Evolutionary conservation across 495 filamentous ascomycete species (phyloP).

Genomic region (Penicillium longicatenatum): DNA sequence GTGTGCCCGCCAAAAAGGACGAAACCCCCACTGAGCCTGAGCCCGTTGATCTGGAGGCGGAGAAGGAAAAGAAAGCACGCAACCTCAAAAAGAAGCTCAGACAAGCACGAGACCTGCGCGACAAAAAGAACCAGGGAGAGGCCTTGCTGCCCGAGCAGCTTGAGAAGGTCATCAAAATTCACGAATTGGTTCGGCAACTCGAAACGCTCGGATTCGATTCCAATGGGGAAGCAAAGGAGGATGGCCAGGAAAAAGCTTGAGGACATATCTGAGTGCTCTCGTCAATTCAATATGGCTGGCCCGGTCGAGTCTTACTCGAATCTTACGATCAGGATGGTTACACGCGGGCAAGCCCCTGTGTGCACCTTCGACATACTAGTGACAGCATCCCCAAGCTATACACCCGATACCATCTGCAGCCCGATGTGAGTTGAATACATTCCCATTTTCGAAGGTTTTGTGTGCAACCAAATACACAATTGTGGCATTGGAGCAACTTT

Average conservation of each 20-base stretch:
- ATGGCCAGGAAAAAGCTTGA: conserved; percentile 18
- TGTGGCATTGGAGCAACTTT: neutral
- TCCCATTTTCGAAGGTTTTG: neutral
- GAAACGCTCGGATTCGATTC: conserved; percentile 82
- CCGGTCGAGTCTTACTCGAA: neutral
- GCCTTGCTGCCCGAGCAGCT: conserved; percentile 89
- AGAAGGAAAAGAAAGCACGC: conserved; percentile 89
- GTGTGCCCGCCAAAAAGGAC: conserved; percentile 29
- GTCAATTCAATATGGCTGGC: neutral
- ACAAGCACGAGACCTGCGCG: conserved; percentile 86
- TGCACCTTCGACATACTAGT: neutral
- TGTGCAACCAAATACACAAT: neutral
- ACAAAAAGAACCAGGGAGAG: conserved; percentile 87
- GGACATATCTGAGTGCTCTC: neutral
- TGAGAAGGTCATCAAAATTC: conserved; percentile 95
- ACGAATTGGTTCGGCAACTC: conserved; percentile 87
- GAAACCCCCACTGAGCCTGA: conserved; percentile 29
- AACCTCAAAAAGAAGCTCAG: conserved; percentile 95
- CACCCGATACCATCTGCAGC: neutral
- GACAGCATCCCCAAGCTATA: neutral
- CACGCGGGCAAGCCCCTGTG: neutral
- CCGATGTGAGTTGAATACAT: neutral
- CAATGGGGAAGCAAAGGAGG: conserved; percentile 55
- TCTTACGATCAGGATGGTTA: neutral
- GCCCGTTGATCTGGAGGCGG: conserved; percentile 64